phyloP scores from a whole-genome alignment of 768 basidiomycete genomes.

The Suillus ampliporus region DNA sequence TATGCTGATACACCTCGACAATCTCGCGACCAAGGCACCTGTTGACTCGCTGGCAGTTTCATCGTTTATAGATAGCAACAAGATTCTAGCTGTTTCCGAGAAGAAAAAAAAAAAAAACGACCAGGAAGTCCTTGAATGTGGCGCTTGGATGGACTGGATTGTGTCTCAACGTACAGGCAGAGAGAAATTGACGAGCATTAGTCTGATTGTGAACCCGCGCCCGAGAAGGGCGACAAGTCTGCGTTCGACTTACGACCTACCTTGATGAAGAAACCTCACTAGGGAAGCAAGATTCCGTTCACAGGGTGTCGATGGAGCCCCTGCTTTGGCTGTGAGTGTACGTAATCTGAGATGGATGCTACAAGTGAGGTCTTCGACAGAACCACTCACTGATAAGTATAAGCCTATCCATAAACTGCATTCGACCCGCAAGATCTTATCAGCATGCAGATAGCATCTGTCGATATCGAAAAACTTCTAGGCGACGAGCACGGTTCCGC shows the following conservation, averaged over 20 bases:
- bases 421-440: neutral
- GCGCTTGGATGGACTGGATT: slow-evolving; percentile 86
- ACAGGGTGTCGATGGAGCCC: neutral
- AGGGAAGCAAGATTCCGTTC: slow-evolving; percentile 58
- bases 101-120: no score
- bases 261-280: slow-evolving; percentile 49
- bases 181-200: slow-evolving; percentile 50
- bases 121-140: slow-evolving; percentile 90
- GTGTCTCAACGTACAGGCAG: slow-evolving; percentile 44
- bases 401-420: neutral
- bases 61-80: no score
- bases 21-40: no score
- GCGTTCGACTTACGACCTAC: slow-evolving; percentile 28
- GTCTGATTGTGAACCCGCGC: slow-evolving; percentile 27
- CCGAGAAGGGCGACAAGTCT: slow-evolving; percentile 35
- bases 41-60: no score
- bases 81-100: no score
- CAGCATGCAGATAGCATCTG: slow-evolving; percentile 50
- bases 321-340: neutral
- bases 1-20: no score
- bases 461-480: slow-evolving; percentile 51
- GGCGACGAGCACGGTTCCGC: slow-evolving; percentile 11
- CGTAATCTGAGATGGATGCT: neutral
- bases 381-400: neutral
- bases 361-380: neutral